These are phyloP conservation scores for Ustilago loliicola DNA, from an alignment of 1,284 basidiomycete genomes.

Conservation along the genomic window DNA sequence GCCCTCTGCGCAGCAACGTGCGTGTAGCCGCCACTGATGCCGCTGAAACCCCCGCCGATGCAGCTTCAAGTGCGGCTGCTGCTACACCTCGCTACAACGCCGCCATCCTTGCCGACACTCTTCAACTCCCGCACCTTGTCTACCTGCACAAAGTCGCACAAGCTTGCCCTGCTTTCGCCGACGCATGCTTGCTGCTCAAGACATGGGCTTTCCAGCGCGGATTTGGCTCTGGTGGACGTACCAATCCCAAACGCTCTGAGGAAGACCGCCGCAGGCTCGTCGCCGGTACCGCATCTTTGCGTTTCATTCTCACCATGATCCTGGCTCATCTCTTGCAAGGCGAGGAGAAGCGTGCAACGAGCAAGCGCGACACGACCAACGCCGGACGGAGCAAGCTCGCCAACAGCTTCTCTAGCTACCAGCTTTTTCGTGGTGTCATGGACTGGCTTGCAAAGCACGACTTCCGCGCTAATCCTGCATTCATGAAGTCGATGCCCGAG, in stretches of 20 bases:
- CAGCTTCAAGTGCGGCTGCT: conserved; percentile 26
- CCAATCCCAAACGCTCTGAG: conserved; percentile 20
- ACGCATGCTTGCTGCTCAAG: conserved; percentile 83
- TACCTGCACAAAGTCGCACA: conserved; percentile 79
- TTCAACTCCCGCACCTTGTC: conserved; percentile 79
- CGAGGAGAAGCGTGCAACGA: conserved; percentile 66
- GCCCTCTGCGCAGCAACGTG: conserved; percentile 76
- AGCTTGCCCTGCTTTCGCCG: conserved; percentile 77
- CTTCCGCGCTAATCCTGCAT: conserved; percentile 77
- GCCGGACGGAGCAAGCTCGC: conserved; percentile 74
- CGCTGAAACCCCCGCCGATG: conserved; percentile 18
- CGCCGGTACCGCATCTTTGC: conserved; percentile 74
- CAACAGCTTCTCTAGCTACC: conserved; percentile 84
- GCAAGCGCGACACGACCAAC: conserved; percentile 68
- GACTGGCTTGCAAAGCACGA: conserved; percentile 81
- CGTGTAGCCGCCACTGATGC: conserved; percentile 51
- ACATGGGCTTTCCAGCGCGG: conserved; percentile 93
- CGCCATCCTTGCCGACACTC: conserved; percentile 78
- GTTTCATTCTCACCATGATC: conserved; percentile 74
- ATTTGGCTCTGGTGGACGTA: conserved; percentile 74
- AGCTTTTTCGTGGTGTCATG: conserved; percentile 83
- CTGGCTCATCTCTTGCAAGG: conserved; percentile 69
- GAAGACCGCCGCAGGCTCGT: conserved; percentile 46
- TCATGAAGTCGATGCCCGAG: conserved; percentile 74
- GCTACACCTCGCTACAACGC: conserved; percentile 84